phyloP scores from a whole-genome alignment of 2,329 filamentous ascomycete genomes.

The Knufia fluminis region DNA sequence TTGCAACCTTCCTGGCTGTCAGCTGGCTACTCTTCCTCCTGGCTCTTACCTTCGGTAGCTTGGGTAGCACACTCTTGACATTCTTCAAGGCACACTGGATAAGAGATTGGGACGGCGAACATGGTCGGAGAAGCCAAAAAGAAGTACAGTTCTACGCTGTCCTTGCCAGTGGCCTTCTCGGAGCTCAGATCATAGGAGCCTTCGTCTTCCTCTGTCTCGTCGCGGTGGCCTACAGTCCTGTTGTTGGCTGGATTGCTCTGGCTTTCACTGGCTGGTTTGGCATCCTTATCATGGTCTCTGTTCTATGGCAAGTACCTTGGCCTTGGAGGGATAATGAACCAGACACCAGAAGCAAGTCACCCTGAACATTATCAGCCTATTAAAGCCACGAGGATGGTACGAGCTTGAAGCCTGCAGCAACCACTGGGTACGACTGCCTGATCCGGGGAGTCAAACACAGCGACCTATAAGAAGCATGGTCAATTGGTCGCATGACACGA shows the following conservation, averaged over 20 bases:
- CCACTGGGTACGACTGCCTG: neutral
- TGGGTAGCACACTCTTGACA: slow-evolving; percentile 21
- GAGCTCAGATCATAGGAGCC: slow-evolving; percentile 18
- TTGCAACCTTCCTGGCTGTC: slow-evolving; percentile 20
- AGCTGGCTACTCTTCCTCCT: slow-evolving; percentile 24
- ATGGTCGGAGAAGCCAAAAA: slow-evolving; percentile 17
- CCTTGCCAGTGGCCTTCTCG: slow-evolving; percentile 18
- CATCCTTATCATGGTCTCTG: slow-evolving; percentile 16
- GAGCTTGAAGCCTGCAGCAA: neutral
- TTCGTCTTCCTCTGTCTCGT: slow-evolving; percentile 23
- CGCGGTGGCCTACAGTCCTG: slow-evolving; percentile 20
- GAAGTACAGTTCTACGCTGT: slow-evolving; percentile 22
- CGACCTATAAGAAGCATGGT: neutral
- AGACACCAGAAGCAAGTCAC: slow-evolving; percentile 4
- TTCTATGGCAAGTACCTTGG: slow-evolving; percentile 20
- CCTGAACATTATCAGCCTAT: neutral
- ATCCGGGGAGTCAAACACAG: neutral
- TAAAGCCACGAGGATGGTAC: too few species aligned
- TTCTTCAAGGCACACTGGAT: slow-evolving; percentile 23
- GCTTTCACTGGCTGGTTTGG: slow-evolving; percentile 22
- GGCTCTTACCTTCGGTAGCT: slow-evolving; percentile 20
- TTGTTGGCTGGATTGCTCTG: slow-evolving; percentile 22
- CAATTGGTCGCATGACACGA: neutral
- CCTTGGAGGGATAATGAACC: slow-evolving; percentile 17
- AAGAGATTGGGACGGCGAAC: slow-evolving; percentile 21